Conservation (phyloP, 2,329 filamentous ascomycete genomes). For the Juglanconis sp. region DNA sequence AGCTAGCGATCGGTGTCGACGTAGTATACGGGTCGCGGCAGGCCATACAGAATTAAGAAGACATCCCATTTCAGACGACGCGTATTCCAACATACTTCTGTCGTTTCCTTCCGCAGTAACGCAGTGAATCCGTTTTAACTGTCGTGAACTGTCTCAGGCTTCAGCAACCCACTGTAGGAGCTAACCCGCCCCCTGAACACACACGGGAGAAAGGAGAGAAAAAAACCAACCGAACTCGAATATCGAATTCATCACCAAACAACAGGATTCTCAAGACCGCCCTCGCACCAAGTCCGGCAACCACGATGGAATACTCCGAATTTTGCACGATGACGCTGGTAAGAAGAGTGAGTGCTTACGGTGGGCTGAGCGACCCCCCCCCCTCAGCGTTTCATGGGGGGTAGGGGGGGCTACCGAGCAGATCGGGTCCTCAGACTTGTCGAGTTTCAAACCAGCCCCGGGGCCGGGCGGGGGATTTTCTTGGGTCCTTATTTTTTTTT, state of each 20-base stretch:
- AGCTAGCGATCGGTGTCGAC: too few relatives aligned
- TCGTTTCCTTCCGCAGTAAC: too few relatives aligned
- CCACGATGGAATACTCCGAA: not conserved
- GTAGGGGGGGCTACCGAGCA: not conserved
- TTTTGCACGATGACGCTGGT: too few relatives aligned
- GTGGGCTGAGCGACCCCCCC: not conserved
- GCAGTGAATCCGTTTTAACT: too few relatives aligned
- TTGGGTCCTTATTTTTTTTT: not conserved
- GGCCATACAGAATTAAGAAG: not conserved
- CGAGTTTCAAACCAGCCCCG: conserved; percentile 11
- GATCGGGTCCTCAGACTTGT: conserved; percentile 9
- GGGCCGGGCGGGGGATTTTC: not conserved
- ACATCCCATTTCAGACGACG: not conserved
- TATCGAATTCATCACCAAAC: too few relatives aligned
- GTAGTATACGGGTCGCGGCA: not conserved
- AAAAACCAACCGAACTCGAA: too few relatives aligned
- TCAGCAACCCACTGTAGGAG: too few relatives aligned
- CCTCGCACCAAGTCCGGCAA: not conserved
- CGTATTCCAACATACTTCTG: too few relatives aligned
- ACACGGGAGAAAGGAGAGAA: too few relatives aligned
- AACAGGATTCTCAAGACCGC: not conserved
- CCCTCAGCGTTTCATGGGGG: conserved; percentile 8
- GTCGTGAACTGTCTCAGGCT: too few relatives aligned
- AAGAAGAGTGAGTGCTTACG: not conserved
- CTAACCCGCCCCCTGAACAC: too few relatives aligned